Percentiles rank a stretch among this genome's conserved stretches.
phyloP scores from a whole-genome alignment of 2,329 filamentous ascomycete species.

The Verticillium nonalfalfae region DNA sequence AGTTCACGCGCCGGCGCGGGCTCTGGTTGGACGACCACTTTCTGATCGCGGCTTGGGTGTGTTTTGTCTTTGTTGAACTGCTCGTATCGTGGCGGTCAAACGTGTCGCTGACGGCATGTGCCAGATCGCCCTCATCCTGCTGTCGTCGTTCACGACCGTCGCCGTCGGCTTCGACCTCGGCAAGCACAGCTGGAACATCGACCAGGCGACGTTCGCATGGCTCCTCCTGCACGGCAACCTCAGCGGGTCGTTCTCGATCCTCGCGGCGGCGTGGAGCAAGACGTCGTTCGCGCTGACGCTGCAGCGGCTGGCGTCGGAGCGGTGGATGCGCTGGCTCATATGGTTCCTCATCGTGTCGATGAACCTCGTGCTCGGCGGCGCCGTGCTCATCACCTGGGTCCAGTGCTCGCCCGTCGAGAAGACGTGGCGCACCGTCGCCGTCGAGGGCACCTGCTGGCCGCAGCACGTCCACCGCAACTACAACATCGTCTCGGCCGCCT shows the following conservation, averaged over 20 bases:
- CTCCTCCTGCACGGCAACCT: slow-evolving; percentile 12
- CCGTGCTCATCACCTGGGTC: neutral
- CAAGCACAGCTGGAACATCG: slow-evolving; percentile 9
- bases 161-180: slow-evolving; percentile 10
- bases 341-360: slow-evolving; percentile 18
- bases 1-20: slow-evolving; percentile 8
- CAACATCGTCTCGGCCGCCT: slow-evolving; percentile 20
- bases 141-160: slow-evolving; percentile 6
- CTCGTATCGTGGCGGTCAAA: neutral
- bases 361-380: slow-evolving; percentile 10
- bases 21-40: slow-evolving; percentile 14
- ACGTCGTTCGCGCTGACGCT: slow-evolving; percentile 21
- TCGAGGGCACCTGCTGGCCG: slow-evolving; percentile 17
- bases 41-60: slow-evolving; percentile 14
- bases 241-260: slow-evolving; percentile 12
- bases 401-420: slow-evolving; percentile 14
- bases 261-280: slow-evolving; percentile 19
- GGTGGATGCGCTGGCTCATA: slow-evolving; percentile 15
- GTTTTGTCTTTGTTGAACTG: neutral
- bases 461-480: slow-evolving; percentile 19
- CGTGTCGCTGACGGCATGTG: too few relatives aligned
- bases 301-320: slow-evolving; percentile 17
- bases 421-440: slow-evolving; percentile 13
- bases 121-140: slow-evolving; percentile 3
- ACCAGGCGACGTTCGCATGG: slow-evolving; percentile 6